These are phyloP conservation scores for Scutellospora calospora DNA, from an alignment of 371 early-diverging fungal genomes.

Conservation along the genomic window DNA sequence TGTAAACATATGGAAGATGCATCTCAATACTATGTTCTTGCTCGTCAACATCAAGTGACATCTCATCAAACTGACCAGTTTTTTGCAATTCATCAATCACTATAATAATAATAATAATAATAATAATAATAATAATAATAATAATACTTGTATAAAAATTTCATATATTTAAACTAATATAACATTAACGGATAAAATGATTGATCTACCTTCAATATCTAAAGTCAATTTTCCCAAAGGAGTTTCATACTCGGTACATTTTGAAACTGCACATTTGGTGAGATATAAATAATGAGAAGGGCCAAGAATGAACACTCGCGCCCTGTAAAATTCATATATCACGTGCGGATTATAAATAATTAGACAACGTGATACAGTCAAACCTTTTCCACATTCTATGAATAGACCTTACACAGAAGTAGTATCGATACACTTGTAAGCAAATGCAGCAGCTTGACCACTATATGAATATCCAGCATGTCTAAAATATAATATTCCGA, in stretches of 20 bases:
- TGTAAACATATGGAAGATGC: conserved; percentile 90
- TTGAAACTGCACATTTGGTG: conserved; percentile 79
- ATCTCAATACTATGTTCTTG: conserved; percentile 96
- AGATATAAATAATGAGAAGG: conserved; percentile 93
- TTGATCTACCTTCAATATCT: conserved; percentile 64
- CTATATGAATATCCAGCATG: conserved; percentile 94
- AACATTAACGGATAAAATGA: not conserved
- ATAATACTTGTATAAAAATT: too few species aligned
- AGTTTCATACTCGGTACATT: conserved; percentile 78
- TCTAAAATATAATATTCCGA: conserved; percentile 52
- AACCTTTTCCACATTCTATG: not conserved
- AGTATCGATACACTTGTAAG: conserved; percentile 78
- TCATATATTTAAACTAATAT: not conserved
- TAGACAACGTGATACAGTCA: not conserved
- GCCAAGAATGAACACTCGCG: conserved; percentile 90
- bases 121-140: too few species aligned
- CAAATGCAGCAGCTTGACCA: conserved; percentile 90
- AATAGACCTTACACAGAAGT: conserved; percentile 60
- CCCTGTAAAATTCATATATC: conserved; percentile 51
- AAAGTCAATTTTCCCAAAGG: conserved; percentile 84
- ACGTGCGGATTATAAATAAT: not conserved
- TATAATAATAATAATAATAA: conserved; percentile 46
- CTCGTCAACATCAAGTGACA: conserved; percentile 78
- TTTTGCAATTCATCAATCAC: conserved; percentile 66
- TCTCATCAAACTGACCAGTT: conserved; percentile 71